Percentiles rank a stretch among this genome's conserved stretches.
Evolutionary conservation across 805 yeast genomes (phyloP).

Genomic region (Metschnikowia proteae): DNA sequence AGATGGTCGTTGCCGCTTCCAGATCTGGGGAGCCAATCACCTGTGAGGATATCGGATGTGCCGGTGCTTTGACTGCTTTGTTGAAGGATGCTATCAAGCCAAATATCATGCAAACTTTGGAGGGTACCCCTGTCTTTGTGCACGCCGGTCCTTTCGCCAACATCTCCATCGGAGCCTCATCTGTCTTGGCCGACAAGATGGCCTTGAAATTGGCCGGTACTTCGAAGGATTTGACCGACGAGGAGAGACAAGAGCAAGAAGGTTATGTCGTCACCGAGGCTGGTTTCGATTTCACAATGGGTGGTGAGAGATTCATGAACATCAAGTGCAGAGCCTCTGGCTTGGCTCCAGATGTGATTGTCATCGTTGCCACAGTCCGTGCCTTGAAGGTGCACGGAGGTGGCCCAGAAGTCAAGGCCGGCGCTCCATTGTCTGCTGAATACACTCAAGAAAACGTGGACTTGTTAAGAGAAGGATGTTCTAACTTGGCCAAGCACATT

Average conservation of each 20-base stretch:
- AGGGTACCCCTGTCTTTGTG: slow-evolving; percentile 83
- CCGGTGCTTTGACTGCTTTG: slow-evolving; percentile 81
- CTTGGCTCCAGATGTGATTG: slow-evolving; percentile 69
- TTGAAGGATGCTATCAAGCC: slow-evolving; percentile 82
- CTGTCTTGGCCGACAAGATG: slow-evolving; percentile 75
- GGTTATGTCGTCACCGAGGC: slow-evolving; percentile 87
- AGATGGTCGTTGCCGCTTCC: slow-evolving; percentile 69
- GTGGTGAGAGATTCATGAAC: slow-evolving; percentile 82
- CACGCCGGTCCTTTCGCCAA: slow-evolving; percentile 91
- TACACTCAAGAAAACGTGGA: slow-evolving; percentile 70
- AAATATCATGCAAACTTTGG: slow-evolving; percentile 82
- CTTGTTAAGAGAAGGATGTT: slow-evolving; percentile 63
- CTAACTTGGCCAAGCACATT: slow-evolving; percentile 75
- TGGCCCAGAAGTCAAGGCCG: slow-evolving; percentile 85
- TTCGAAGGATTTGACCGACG: slow-evolving; percentile 41
- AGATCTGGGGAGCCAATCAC: slow-evolving; percentile 70
- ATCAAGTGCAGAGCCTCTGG: slow-evolving; percentile 84
- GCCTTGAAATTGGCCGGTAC: slow-evolving; percentile 79
- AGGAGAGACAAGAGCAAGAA: slow-evolving; percentile 45
- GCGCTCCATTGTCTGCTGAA: slow-evolving; percentile 71
- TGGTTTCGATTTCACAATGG: slow-evolving; percentile 89
- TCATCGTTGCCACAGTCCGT: slow-evolving; percentile 79
- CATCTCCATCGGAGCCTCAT: slow-evolving; percentile 82
- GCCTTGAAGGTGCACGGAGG: slow-evolving; percentile 87
- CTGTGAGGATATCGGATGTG: slow-evolving; percentile 80